Base-by-base conservation (phyloP, 1,284 basidiomycete genomes). In the Apiotrichum sp. region DNA sequence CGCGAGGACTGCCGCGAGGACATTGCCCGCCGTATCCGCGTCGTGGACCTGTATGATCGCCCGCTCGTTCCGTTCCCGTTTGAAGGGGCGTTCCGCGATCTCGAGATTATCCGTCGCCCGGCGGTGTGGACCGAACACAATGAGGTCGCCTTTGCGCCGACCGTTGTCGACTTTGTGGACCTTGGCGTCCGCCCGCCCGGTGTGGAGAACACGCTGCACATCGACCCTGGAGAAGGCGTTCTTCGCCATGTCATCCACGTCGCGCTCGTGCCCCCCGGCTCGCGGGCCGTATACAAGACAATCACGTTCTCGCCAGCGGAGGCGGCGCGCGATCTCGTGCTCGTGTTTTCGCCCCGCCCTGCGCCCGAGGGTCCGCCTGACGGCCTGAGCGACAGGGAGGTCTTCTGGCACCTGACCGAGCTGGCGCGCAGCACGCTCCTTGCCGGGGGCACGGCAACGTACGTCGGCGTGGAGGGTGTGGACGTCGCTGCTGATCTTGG, bases 1-100 rank as follows among this genome's bases (percentile, higher is more conserved):
- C 47, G 47, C 36, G 47, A 48, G 36, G 47, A 48, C 47, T 48
- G 47, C 36, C 47, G 47, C 22, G 47, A 48, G 47, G 35, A 48
- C 22, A 38, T 48, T 31, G 47, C 47, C 16, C 16, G 16, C 35
- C 47, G 47, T n/a, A 48, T 48, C 47, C 34, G 35, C 35, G 35
- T 48, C 47, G 35, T 48, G 10, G 47, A 48, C 36, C 47, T 48
- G 16, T 39, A 39, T 22, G 47, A 36, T 33, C 47, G 47, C 35
- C 47, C 47, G 10, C 3, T 7, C 4, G 47, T 48, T 32, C 36
- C 47, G 7, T 48, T 48, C 22, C 47, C 47, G 35, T 48, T 48
- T 34, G 39, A 39, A 34, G 33, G 39, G 47, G 47, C 47, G 22
- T 39, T 48, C 47, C 22, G n/a, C 16, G 47, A 48, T 6, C 47